Conservation (phyloP, 768 basidiomycete species). For the Tremella mesenterica region DNA sequence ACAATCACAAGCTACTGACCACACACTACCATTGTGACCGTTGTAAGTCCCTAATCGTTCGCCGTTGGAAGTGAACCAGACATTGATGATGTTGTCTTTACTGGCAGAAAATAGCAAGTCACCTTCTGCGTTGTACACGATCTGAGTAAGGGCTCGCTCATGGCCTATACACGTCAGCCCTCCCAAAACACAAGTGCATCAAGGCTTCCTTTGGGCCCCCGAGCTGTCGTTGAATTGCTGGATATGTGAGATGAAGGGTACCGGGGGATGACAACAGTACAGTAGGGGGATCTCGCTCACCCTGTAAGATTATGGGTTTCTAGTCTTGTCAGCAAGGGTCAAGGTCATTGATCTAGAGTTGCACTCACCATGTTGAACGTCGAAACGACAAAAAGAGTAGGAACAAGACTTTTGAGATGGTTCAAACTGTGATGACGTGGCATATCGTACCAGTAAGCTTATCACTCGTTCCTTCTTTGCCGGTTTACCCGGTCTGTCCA, state of each 20-base stretch:
- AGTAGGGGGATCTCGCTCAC: too few relatives aligned
- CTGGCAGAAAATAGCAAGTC: slow-evolving; percentile 92
- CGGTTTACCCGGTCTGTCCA: too few relatives aligned
- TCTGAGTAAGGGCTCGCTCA: slow-evolving; percentile 92
- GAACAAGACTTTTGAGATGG: too few relatives aligned
- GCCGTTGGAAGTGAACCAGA: slow-evolving; percentile 95
- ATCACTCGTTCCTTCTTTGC: too few relatives aligned
- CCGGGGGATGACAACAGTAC: slow-evolving; percentile 46
- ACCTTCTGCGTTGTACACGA: slow-evolving; percentile 94
- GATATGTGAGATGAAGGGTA: slow-evolving; percentile 70
- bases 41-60: slow-evolving; percentile 94
- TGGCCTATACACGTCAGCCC: slow-evolving; percentile 56
- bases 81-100: slow-evolving; percentile 91
- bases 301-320: too few relatives aligned
- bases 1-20: slow-evolving; percentile 97
- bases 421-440: too few relatives aligned
- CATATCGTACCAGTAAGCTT: too few relatives aligned
- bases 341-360: too few relatives aligned
- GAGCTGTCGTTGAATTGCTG: neutral
- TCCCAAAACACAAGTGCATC: neutral
- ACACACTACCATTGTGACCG: slow-evolving; percentile 90
- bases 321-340: too few relatives aligned
- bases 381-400: too few relatives aligned
- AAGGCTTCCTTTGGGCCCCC: neutral
- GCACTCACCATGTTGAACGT: too few relatives aligned